Base-by-base conservation (phyloP, 2,329 filamentous ascomycete genomes). In the Exophiala dermatitidis region DNA sequence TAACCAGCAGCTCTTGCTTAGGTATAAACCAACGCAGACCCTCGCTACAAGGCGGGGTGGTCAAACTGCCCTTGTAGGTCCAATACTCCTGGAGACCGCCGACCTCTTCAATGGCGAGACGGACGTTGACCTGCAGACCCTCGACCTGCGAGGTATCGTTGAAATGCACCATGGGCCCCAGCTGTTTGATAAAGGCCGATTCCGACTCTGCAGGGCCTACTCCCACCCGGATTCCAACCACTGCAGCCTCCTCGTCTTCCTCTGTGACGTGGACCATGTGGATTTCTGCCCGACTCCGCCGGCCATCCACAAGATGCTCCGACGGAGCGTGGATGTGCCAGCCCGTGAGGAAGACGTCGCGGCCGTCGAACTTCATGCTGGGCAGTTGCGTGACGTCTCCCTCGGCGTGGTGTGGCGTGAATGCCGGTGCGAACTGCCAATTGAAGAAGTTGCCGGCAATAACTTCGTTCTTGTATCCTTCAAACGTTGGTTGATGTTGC, bases 11-110 rank as follows among this genome's bases (percentile, higher is more conserved):
- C 32, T 70, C 69, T 31, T 55, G 43, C 46, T 53, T 56, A 10
- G 60, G 51, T 5, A 62, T 5, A 45, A 79, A 67, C 72, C 79
- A 83, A 6, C 66, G 70, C 26, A 84, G 69, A 29, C 75, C 75
- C 66, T 83, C 79, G 10, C 72, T 71, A 68, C 81, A 84, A 3
- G 81, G 81, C 19, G 82, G 81, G 0, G 80, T 83, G 38, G 81
- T 84, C 44, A 84, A 71, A 12, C 78, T 82, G 19, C 81, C 81
- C 8, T 67, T 65, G 70, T 84, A 84, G 53, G 72, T 71, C 61
- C 72, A 74, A 50, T 78, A 66, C 34, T 62, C 53, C 19, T 53
- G 36, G 31, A 59, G 31, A 7, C 48, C 50, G 32, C 50, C 53
- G 9, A 62, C 56, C 41, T 60, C 60, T 5, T 59, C 50, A 33